Conservation (phyloP, 108 stramenopile genomes). For the Cylindrotheca closterium region DNA sequence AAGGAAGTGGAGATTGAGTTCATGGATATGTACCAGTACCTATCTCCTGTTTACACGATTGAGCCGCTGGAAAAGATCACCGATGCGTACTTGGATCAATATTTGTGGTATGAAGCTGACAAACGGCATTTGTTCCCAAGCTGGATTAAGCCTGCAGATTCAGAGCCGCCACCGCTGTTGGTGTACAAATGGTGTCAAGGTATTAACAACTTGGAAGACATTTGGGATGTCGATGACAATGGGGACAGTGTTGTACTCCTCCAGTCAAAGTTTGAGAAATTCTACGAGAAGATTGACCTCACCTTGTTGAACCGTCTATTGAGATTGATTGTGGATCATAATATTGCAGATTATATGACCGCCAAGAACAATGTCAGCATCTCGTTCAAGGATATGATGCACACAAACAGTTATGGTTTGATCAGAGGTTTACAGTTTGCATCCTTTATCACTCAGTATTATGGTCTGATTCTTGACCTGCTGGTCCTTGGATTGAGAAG, state of each 20-base stretch:
- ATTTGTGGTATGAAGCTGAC: conserved; percentile 99
- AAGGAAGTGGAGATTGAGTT: conserved; percentile 99
- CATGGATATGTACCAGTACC: conserved; percentile 98
- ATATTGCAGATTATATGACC: conserved; percentile 99
- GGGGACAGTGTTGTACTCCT: conserved; percentile 97
- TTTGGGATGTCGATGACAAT: conserved; percentile 92
- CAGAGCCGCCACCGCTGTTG: conserved; percentile 98
- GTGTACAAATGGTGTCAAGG: conserved; percentile 99
- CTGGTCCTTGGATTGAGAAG: conserved; percentile 94
- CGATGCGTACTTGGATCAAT: conserved; percentile 99
- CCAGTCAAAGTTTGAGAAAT: conserved; percentile 96
- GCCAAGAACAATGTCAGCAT: conserved; percentile 98
- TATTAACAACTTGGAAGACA: conserved; percentile 95
- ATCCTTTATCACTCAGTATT: conserved; percentile 97
- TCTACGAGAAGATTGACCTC: conserved; percentile 98
- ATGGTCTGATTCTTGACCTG: conserved; percentile 96
- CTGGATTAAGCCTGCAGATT: conserved; percentile 98
- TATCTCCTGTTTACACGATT: conserved; percentile 96
- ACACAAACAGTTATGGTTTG: conserved; percentile 97
- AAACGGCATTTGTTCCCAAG: conserved; percentile 96
- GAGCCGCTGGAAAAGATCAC: conserved; percentile 99
- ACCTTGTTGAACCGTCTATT: conserved; percentile 96
- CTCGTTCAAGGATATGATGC: conserved; percentile 98
- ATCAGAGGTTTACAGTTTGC: conserved; percentile 96
- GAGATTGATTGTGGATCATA: conserved; percentile 98